Evolutionary conservation across 148 eudicot species (phyloP).

Genomic region (Fagopyrum esculentum): DNA sequence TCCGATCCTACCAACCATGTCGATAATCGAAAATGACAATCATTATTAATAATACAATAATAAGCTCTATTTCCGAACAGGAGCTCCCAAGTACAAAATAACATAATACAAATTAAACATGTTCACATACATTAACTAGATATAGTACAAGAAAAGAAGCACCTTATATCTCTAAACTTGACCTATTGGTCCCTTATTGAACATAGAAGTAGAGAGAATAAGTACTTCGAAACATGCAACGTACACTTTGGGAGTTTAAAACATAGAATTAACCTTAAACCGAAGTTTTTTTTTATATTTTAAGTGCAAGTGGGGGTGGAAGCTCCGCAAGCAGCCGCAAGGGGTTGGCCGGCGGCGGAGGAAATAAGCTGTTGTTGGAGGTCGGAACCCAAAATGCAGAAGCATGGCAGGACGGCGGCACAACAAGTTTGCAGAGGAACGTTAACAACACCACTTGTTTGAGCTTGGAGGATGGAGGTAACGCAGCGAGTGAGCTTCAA

Average conservation of each 20-base stretch:
- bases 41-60: too few species aligned
- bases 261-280: too few species aligned
- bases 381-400: not conserved
- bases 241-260: not conserved
- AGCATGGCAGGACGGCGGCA: not conserved
- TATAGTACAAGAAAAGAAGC: not conserved
- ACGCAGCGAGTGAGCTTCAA: not conserved
- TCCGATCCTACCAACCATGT: too few species aligned
- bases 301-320: not conserved
- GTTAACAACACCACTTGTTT: not conserved
- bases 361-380: not conserved
- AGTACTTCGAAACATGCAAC: not conserved
- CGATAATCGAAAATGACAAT: too few species aligned
- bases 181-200: constrained; percentile 1
- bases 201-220: not conserved
- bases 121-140: not conserved
- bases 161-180: not conserved
- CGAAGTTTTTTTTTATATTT: not conserved
- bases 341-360: not conserved
- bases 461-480: not conserved
- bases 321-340: not conserved
- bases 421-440: not conserved
- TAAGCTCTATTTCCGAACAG: not conserved
- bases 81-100: not conserved
- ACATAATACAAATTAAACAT: not conserved